phyloP scores from a whole-genome alignment of 2,329 filamentous ascomycete genomes.

The Botrytis tulipae region DNA sequence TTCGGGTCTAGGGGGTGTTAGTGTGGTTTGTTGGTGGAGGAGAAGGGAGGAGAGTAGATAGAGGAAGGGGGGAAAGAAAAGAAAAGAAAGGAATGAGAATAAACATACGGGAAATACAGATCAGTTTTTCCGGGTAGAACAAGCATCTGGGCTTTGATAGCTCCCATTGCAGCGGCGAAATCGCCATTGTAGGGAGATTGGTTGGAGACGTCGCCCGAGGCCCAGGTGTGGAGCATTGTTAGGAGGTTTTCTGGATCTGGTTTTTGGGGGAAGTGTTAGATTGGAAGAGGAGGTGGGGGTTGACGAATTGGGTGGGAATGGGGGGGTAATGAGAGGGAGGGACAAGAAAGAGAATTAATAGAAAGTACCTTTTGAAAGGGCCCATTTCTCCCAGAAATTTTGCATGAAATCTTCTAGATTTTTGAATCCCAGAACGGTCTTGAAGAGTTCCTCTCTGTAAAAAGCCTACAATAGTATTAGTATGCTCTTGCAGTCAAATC shows the following conservation, averaged over 20 bases:
- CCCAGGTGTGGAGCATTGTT: slow-evolving; percentile 76
- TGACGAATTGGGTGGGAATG: background rate
- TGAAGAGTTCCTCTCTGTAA: slow-evolving; percentile 69
- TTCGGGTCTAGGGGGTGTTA: slow-evolving; percentile 54
- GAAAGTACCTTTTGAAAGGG: slow-evolving; percentile 57
- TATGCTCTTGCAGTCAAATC: background rate
- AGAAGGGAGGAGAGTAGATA: background rate
- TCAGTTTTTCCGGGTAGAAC: slow-evolving; percentile 73
- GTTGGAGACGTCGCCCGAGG: slow-evolving; percentile 66
- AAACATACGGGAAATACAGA: slow-evolving; percentile 71
- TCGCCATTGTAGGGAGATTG: slow-evolving; percentile 67
- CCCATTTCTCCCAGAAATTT: slow-evolving; percentile 75
- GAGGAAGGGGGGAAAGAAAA: too few species aligned
- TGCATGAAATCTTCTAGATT: slow-evolving; percentile 72
- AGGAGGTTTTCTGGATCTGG: slow-evolving; percentile 73
- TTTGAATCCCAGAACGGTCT: slow-evolving; percentile 62
- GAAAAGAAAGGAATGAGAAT: background rate
- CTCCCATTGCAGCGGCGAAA: slow-evolving; percentile 63
- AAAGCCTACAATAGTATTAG: slow-evolving; percentile 47
- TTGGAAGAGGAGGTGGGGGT: background rate
- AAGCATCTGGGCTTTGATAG: slow-evolving; percentile 69
- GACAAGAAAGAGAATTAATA: background rate
- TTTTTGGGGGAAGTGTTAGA: background rate
- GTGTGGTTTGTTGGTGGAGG: too few species aligned
- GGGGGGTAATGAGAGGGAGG: too few species aligned